Conservation (phyloP, 1,284 basidiomycete genomes). For the Takashimella tepidaria region DNA sequence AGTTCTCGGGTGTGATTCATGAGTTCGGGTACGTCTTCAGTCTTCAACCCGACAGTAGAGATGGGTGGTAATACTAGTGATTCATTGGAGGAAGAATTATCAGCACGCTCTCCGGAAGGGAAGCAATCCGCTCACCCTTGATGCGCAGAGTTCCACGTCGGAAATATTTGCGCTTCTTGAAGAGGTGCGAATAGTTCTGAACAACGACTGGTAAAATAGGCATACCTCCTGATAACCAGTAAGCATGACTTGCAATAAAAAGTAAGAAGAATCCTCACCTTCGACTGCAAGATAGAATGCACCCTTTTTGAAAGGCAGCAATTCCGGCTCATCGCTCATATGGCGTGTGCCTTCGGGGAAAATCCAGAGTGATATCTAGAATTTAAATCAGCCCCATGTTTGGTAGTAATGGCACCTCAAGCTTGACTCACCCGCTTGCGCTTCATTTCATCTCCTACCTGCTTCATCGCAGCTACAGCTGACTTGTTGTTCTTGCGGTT, state of each 20-base stretch:
- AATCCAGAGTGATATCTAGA: slow-evolving; percentile 73
- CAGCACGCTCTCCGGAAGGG: slow-evolving; percentile 53
- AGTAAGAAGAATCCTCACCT: slow-evolving; percentile 39
- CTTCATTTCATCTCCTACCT: slow-evolving; percentile 80
- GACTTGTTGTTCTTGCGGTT: slow-evolving; percentile 73
- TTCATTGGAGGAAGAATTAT: too few species aligned
- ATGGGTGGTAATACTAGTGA: slow-evolving; percentile 55
- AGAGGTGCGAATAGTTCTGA: slow-evolving; percentile 88
- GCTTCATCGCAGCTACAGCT: slow-evolving; percentile 73
- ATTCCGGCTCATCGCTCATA: slow-evolving; percentile 57
- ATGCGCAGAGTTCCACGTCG: slow-evolving; percentile 74
- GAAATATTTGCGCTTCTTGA: slow-evolving; percentile 69
- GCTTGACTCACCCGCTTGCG: slow-evolving; percentile 49
- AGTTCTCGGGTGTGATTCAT: slow-evolving; percentile 45
- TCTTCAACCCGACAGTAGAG: slow-evolving; percentile 48
- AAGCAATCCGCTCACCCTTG: slow-evolving; percentile 61
- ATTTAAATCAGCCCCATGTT: too few species aligned
- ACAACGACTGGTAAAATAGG: slow-evolving; percentile 89
- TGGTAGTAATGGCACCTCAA: too few species aligned
- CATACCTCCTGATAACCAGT: slow-evolving; percentile 51
- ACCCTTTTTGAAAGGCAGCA: slow-evolving; percentile 94
- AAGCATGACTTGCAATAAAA: too few species aligned
- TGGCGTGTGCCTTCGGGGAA: slow-evolving; percentile 91
- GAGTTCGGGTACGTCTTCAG: slow-evolving; percentile 48
- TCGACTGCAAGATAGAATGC: slow-evolving; percentile 95